A percentile compares a stretch with the other conserved stretches of the same genome.
phyloP scores from a whole-genome alignment of 768 basidiomycete species.

The Phallus indusiatus region DNA sequence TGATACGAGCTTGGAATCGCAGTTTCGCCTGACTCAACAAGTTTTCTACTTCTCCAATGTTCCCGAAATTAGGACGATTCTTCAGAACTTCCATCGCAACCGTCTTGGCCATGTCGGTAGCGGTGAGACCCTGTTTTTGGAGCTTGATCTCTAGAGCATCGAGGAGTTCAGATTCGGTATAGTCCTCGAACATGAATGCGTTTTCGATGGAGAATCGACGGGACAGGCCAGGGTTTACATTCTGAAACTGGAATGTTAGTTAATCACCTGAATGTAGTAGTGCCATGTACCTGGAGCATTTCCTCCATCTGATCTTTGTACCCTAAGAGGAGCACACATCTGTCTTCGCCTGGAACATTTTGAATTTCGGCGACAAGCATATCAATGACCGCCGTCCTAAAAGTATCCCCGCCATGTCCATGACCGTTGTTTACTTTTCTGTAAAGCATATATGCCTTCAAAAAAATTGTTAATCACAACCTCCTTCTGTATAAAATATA shows the following conservation, averaged over 20 bases:
- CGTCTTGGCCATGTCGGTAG: constrained; percentile 45
- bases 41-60: constrained; percentile 58
- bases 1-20: constrained; percentile 33
- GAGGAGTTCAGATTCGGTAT: constrained; percentile 40
- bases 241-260: constrained; percentile 27
- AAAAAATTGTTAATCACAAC: neutral
- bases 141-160: constrained; percentile 48
- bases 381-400: constrained; percentile 62
- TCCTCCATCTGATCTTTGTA: constrained; percentile 60
- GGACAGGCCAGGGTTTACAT: constrained; percentile 58
- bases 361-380: constrained; percentile 70
- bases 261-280: neutral
- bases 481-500: neutral
- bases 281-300: constrained; percentile 58
- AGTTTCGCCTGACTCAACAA: constrained; percentile 41
- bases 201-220: constrained; percentile 63
- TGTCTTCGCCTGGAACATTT: constrained; percentile 57
- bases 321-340: constrained; percentile 55
- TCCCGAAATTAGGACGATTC: constrained; percentile 53
- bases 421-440: constrained; percentile 27
- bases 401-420: constrained; percentile 32
- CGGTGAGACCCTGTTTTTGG: constrained; percentile 43
- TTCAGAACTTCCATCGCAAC: constrained; percentile 41
- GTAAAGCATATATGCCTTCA: constrained; percentile 63
- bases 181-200: constrained; percentile 63